Base-by-base conservation (phyloP, 1,284 basidiomycete species). In the Ustilago lituana region DNA sequence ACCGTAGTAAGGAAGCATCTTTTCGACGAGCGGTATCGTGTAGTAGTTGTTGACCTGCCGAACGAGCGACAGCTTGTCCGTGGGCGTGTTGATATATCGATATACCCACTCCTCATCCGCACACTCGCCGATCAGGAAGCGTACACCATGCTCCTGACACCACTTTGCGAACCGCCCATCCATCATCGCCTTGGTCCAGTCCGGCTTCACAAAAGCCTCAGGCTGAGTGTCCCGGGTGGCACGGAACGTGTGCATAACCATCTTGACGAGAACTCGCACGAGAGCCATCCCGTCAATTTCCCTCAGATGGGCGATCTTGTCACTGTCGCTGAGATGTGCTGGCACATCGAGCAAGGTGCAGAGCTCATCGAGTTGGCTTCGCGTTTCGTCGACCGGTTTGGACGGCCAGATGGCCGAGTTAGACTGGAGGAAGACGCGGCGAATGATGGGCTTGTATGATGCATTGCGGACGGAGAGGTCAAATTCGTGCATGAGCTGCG, bases 401-500 rank as follows among this genome's bases (percentile, higher is more conserved):
- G 59, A 49, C 0, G 68, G 73, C 51, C 61, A 68, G 19, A 64
- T 46, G 2, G 66, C 68, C 4, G 73, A 55, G 26, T 71, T 71
- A 24, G 61, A 65, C 24, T 71, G 73, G 3, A 65, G 47, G n/a
- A 72, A 67, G 17, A 63, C 43, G 2, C 73, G 40, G 1, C 53
- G 22, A 26, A 74, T 74, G 41, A 72, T 57, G 9, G 63, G 59
- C 6, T 29, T 39, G 55, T 68, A 74, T 2, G 26, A 5, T 0
- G 49, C 14, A 31, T 74, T 39, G 5, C 10, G 23, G 2, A 35
- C 24, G 15, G 46, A 56, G 1, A 51, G 47, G 10, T 55, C 65
- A 36, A 79, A 77, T 45, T 80, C 76, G 73, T 81, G 68, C 41
- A 78, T 61, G 6, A 82, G 69, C 58, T 82, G 81, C 17, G 77